phyloP scores from a whole-genome alignment of 768 basidiomycete species.

The Cystofilobasidium bisporidii region DNA sequence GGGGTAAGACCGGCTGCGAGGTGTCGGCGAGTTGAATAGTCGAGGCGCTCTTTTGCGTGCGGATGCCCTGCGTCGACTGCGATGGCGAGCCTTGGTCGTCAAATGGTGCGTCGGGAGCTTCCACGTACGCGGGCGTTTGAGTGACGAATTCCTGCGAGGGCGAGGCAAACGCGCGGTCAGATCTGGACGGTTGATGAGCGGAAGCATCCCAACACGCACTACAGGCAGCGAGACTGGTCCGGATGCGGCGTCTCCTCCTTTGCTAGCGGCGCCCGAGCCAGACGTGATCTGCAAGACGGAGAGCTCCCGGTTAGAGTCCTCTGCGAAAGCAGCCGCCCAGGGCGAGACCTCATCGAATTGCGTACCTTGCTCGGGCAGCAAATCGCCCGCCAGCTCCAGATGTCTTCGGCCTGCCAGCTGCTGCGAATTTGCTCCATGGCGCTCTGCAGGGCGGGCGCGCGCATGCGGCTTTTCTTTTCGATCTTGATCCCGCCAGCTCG shows the following conservation, averaged over 20 bases:
- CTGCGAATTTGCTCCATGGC: conserved; percentile 56
- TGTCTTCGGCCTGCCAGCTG: conserved; percentile 61
- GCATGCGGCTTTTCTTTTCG: conserved; percentile 41
- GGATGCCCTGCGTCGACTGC: neutral
- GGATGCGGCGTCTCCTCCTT: too few relatives aligned
- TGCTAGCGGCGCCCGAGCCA: too few relatives aligned
- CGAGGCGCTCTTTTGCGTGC: neutral
- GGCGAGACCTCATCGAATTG: neutral
- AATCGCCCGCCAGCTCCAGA: conserved; percentile 53
- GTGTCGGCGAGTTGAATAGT: conserved; percentile 39
- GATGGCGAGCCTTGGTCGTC: neutral
- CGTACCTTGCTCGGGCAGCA: conserved; percentile 70
- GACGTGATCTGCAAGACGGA: neutral
- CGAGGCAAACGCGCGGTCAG: too few relatives aligned
- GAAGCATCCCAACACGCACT: neutral
- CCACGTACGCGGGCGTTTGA: neutral
- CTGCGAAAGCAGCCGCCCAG: neutral
- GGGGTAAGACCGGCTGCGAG: conserved; percentile 45
- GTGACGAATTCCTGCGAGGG: conserved; percentile 23
- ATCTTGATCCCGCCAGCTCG: conserved; percentile 42
- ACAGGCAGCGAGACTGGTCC: neutral
- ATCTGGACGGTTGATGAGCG: too few relatives aligned
- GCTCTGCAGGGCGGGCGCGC: conserved; percentile 38
- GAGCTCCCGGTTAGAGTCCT: neutral
- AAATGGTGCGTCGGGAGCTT: neutral